Evolutionary conservation across 306 rosid genomes (phyloP), one percentile per base, ranked within the genome.

Genomic region (Pueraria montana): DNA sequence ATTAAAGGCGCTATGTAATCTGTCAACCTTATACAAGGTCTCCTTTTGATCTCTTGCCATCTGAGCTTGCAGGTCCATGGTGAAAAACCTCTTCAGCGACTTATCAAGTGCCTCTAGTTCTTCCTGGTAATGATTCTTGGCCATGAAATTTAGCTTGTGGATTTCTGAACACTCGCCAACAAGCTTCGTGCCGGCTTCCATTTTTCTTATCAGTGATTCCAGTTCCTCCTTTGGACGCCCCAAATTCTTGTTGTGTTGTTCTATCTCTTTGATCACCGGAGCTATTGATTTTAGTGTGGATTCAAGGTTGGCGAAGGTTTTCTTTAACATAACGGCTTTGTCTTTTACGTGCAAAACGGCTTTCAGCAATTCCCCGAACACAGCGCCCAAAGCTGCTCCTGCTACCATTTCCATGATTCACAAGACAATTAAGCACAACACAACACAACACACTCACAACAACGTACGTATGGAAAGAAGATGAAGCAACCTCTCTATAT

Each of bases 11-110:
- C 32, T 27, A 1, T 27, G 59, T 26, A 61, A 40, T 45, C 58
- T 17, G 17, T 2, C 7, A 6, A 62, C n/a, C 17, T 1, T 13
- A 6, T 7, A 5, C 74, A 78, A 65, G 0, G 42, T 36, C 67
- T 67, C 67, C 10, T 66, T 66, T 30, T 20, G 23, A 79, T 79
- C 76, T n/a, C 82, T 66, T 16, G 30, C 55, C 1, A 10, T 8
- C 4, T 52, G 83, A 79, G 77, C 58, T 40, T 23, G 67, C 68
- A 79, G 1, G 2, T 67, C 26, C 16, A 67, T 9, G 6, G 0
- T 14, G 13, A 78, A 34, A 30, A 50, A 14, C 52, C 11, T 66
- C 11, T 1, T 21, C 0, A 77, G 61, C 11, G 43, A 62, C n/a
- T 75, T 0, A 0, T 3, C n/a, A 16, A 76, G 72, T 5, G 11